Evolutionary conservation across 345 rosid species (phyloP), one percentile per base, ranked within the genome.

Genomic region (Melaleuca quinquenervia): DNA sequence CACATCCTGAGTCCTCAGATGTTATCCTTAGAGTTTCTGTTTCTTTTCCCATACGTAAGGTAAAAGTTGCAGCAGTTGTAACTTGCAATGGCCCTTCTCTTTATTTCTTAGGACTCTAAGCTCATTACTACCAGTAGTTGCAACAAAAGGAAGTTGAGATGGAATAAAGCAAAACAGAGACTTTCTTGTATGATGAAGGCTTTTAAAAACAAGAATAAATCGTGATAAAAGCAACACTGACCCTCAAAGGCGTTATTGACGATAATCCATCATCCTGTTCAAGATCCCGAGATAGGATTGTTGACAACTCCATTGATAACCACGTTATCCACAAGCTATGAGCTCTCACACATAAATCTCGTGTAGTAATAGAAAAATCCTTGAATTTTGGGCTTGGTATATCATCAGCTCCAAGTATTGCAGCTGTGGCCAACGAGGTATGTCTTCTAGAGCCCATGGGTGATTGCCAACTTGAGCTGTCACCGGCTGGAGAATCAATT

Each of bases 281-380:
- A 83, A 97, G 93, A 91, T 95, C 94, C 82, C 86, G 87, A 53
- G 93, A 90, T 84, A 97, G 94, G 90, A 96, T 93, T 85, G 90
- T 86, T 83, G 98, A 96, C 83, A 97, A 96, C 92, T 94, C 97
- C 89, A 92, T 87, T 55, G 98, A 91, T 84, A 96, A 90, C 99
- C 99, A 96, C 74, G 92, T 91, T 89, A 96, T 96, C 99, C 99
- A 96, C 92, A 97, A 90, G 85, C 88, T 89, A 87, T 96, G 96
- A 86, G 99, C 99, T 93, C 90, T 94, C 85, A 95, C 92, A 92
- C 96, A 94, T 83, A 97, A 90, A 89, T 95, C 97, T 84, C 90
- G 94, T 62, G 90, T 93, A 64, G 87, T 90, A 90, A 53, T 90
- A 84, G 86, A 85, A 86, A 97, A 93, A 60, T 93, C 97, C 52